Conservation (phyloP, 1,284 basidiomycete genomes). For the Termitomyces sp. region DNA sequence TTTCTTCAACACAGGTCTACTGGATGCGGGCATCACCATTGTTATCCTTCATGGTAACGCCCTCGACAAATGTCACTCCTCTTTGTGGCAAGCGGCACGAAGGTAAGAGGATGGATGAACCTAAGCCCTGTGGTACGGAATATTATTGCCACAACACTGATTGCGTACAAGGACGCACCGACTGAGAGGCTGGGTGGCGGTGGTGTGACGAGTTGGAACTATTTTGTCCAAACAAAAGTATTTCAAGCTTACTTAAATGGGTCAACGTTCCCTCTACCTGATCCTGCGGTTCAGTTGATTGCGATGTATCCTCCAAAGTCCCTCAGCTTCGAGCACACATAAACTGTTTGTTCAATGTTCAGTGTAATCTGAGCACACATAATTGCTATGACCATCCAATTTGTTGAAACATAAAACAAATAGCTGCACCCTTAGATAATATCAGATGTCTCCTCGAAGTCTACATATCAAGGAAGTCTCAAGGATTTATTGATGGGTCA, state of each 20-base stretch:
- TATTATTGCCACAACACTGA: slow-evolving; percentile 11
- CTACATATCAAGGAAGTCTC: too few relatives aligned
- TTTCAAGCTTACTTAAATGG: slow-evolving; percentile 8
- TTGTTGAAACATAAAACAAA: neutral
- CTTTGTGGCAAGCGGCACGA: slow-evolving; percentile 14
- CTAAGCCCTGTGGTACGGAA: slow-evolving; percentile 7
- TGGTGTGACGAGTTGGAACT: slow-evolving; percentile 13
- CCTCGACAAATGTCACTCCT: slow-evolving; percentile 11
- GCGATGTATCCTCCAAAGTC: neutral
- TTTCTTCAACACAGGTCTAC: slow-evolving; percentile 11
- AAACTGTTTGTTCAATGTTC: neutral
- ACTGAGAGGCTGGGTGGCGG: slow-evolving; percentile 5
- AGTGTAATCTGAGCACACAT: neutral
- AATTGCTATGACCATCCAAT: neutral
- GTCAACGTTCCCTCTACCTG: slow-evolving; percentile 13
- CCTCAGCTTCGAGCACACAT: neutral
- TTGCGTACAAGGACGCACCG: slow-evolving; percentile 14
- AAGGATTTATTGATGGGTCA: slow-evolving; percentile 6
- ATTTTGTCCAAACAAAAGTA: slow-evolving; percentile 14
- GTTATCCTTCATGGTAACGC: slow-evolving; percentile 11
- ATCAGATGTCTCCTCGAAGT: neutral
- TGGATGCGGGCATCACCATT: slow-evolving; percentile 12
- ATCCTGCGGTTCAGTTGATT: neutral
- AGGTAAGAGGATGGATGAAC: slow-evolving; percentile 11
- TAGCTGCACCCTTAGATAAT: neutral